Base-by-base conservation (phyloP, 148 eudicot genomes). In the Selenicereus undatus region DNA sequence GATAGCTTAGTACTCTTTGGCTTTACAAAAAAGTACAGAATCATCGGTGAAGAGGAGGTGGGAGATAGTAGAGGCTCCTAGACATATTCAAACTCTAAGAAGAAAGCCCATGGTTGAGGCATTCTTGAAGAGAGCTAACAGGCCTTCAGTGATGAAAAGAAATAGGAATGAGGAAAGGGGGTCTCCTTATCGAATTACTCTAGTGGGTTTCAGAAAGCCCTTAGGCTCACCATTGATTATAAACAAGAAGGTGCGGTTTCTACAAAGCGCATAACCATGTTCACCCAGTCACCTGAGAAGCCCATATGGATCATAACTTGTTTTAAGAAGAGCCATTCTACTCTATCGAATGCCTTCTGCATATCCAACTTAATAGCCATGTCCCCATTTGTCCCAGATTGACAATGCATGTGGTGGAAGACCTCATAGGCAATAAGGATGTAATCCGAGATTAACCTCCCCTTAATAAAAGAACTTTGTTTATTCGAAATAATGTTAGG, bases 91-190 rank as follows among this genome's bases (percentile, higher is more conserved):
- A 13, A 12, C 3, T 0, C 75, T 52, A 0, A 1, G 0, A 0
- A 72, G 11, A 5, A 0, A 0, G 0, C 27, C 48, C 1, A 0
- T 2, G 1, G 12, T 2, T 11, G 4, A 20, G 1, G 12, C 26
- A 0, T 39, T 3, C 1, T 0, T 3, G 7, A 35, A 2, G 0
- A 72, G n/a, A 3, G 9, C 9, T 0, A 24, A 36, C 0, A 72
- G 24, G 8, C 26, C 75, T 10, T 72, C 75, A 0, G 51, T 26
- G 3, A 36, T 26, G 11, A 3, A 39, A 3, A 21, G 21, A 21
- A 72, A 72, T 0, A 72, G 22, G 52, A 1, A 39, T 0, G 26
- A 27, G 0, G 27, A 72, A 4, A 36, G 5, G 13, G 52, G n/a
- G 21, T 36, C 26, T 1, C 51, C 51, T 9, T 72, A 12, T 0